Evolutionary conservation across 345 rosid species (phyloP), one percentile per base, ranked within the genome.

Genomic region (Heritiera littoralis): DNA sequence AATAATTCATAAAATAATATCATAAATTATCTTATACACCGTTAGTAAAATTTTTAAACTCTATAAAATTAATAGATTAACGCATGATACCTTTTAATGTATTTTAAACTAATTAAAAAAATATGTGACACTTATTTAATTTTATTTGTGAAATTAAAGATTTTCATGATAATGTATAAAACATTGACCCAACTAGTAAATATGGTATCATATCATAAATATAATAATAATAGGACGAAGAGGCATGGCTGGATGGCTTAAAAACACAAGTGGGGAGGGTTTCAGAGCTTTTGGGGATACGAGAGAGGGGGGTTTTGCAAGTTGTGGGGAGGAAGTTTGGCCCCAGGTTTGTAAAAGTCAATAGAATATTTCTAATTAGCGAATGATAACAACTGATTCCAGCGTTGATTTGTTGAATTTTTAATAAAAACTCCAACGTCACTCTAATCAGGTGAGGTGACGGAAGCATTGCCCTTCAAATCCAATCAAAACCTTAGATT

Each of bases 341-440:
- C 41, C 41, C 67, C 13, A 4, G 3, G 32, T 11, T 30, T 32
- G 11, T 18, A 55, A 55, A 72, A 43, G 58, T 58, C 14, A 67
- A 74, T 74, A 66, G 1, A 30, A 46, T 15, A 7, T 71, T 56
- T 74, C 9, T 66, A 45, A 70, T 81, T 69, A 76, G 9, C 67
- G 49, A 77, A 52, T 78, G 43, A 28, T 43, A 51, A 6, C 61
- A 72, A 49, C 15, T 10, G 58, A 56, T 81, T 52, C 71, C 69
- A 20, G 32, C 40, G 18, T 35, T 55, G 69, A 66, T 66, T 66
- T 9, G 56, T 67, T 67, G 55, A 48, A 78, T 60, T 9, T 28
- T 65, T 12, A 46, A 41, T 3, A 18, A 46, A 72, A 63, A 43
- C 15, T 18, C 30, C 54, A 35, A 79, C 85, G 85, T 83, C 85